Evolutionary conservation across 1,284 basidiomycete species (phyloP).

Genomic region (Papiliotrema nemorosa): DNA sequence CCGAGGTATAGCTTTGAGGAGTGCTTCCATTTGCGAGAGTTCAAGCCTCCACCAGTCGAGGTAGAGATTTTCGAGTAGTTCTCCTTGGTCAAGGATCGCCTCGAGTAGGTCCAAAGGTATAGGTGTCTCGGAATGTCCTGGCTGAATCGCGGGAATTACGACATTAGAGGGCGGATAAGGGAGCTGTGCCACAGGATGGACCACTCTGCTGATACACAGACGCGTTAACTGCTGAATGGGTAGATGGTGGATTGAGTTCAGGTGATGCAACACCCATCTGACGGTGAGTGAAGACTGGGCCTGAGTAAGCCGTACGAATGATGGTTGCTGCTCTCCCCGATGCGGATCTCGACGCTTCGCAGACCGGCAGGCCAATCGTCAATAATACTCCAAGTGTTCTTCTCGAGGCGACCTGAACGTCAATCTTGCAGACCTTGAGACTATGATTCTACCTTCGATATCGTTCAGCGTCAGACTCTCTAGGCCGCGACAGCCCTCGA

Average conservation of each 20-base stretch:
- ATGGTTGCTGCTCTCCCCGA: slow-evolving; percentile 19
- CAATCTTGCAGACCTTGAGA: neutral
- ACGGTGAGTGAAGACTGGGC: neutral
- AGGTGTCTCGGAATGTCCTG: slow-evolving; percentile 5
- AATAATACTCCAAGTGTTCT: slow-evolving; percentile 28
- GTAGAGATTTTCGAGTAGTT: slow-evolving; percentile 15
- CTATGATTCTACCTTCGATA: slow-evolving; percentile 21
- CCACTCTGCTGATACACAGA: slow-evolving; percentile 19
- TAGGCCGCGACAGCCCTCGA: slow-evolving; percentile 20
- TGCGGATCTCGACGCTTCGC: slow-evolving; percentile 17
- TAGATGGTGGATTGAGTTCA: slow-evolving; percentile 20
- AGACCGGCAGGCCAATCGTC: slow-evolving; percentile 21
- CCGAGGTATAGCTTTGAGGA: slow-evolving; percentile 12
- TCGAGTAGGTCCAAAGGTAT: slow-evolving; percentile 15
- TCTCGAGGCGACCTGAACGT: slow-evolving; percentile 25
- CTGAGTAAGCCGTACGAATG: slow-evolving; percentile 19
- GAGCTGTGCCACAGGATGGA: slow-evolving; percentile 20
- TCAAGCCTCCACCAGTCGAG: slow-evolving; percentile 32
- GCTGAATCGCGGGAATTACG: slow-evolving; percentile 7
- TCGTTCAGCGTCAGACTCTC: slow-evolving; percentile 20
- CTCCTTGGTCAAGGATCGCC: slow-evolving; percentile 13
- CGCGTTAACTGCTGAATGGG: slow-evolving; percentile 22
- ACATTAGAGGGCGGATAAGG: slow-evolving; percentile 19
- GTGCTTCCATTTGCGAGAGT: slow-evolving; percentile 9
- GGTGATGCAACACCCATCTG: slow-evolving; percentile 33